A percentile compares a stretch with the other conserved stretches of the same genome.
Conservation (phyloP, 2,329 filamentous ascomycete genomes). For the Lanzia echinophila region DNA sequence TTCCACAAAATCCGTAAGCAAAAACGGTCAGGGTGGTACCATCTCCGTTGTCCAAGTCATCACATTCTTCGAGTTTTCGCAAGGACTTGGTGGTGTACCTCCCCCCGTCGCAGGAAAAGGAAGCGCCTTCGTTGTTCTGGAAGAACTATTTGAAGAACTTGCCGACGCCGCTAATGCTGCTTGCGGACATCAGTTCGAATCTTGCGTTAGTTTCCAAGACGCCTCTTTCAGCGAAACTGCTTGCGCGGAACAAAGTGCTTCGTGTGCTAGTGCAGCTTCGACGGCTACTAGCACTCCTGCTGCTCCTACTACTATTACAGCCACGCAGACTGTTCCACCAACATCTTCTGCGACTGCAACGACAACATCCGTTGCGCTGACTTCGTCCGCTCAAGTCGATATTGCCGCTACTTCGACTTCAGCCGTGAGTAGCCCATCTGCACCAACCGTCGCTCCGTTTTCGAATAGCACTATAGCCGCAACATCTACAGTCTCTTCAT, state of each 20-base stretch:
- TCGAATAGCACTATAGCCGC: background rate
- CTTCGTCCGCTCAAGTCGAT: too few species aligned
- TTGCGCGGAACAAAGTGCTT: constrained; percentile 16
- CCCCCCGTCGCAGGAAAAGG: constrained; percentile 19
- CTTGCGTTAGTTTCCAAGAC: constrained; percentile 18
- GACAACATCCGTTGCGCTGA: too few species aligned
- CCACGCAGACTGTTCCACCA: constrained; percentile 13
- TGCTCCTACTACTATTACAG: constrained; percentile 10
- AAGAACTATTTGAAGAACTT: constrained; percentile 20
- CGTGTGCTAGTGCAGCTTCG: constrained; percentile 15
- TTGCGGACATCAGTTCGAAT: constrained; percentile 19
- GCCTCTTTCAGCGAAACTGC: constrained; percentile 17
- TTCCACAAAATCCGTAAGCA: constrained; percentile 6
- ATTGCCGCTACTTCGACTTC: too few species aligned
- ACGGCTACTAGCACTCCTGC: constrained; percentile 11
- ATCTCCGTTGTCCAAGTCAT: constrained; percentile 17
- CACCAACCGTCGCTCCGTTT: background rate
- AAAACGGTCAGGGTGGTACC: constrained; percentile 10
- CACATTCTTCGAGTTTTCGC: constrained; percentile 22
- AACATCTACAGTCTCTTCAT: background rate
- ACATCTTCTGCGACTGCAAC: constrained; percentile 12
- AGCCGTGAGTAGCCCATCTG: background rate
- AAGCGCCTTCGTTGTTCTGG: constrained; percentile 16
- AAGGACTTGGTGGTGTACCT: constrained; percentile 18
- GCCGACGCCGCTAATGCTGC: constrained; percentile 17